phyloP scores from a whole-genome alignment of 208 protist species.

The Trypanosoma congolense region DNA sequence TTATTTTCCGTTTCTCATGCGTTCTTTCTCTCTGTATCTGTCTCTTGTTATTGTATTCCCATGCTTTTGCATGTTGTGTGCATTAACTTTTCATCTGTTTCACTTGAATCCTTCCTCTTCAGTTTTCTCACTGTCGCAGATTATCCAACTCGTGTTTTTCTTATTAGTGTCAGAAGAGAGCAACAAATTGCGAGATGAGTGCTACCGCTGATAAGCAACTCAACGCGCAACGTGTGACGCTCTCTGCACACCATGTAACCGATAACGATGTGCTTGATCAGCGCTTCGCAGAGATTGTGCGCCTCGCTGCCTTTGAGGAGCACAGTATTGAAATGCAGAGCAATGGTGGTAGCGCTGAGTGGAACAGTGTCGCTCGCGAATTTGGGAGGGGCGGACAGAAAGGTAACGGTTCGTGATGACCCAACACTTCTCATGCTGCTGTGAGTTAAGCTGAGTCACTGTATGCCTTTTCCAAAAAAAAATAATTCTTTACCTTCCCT shows the following conservation, averaged over 20 bases:
- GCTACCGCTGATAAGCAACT: constrained; percentile 1
- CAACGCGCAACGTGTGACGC: constrained; percentile 32
- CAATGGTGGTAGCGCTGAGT: constrained; percentile 20
- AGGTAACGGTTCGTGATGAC: background rate
- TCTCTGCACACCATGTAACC: constrained; percentile 28
- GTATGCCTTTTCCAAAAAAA: no score
- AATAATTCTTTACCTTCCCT: no score
- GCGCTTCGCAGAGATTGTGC: constrained; percentile 30
- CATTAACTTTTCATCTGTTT: no score
- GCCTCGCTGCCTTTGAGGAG: constrained; percentile 23
- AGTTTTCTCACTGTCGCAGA: no score
- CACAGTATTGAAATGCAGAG: constrained; percentile 16
- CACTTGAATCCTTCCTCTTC: no score
- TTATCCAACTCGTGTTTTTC: no score
- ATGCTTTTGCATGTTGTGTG: no score
- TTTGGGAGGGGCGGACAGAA: background rate
- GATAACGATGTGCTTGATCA: constrained; percentile 15
- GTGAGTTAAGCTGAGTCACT: no score
- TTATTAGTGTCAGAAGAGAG: no score
- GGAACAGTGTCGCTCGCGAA: constrained; percentile 24
- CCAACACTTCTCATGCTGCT: background rate
- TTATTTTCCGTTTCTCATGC: no score
- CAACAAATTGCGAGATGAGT: background rate
- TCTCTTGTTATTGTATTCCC: no score
- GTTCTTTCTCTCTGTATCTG: no score